A percentile compares a stretch with the other conserved stretches of the same genome.
Evolutionary conservation across 2,329 filamentous ascomycete species (phyloP).

Genomic region (Pleoardoris graminearum): DNA sequence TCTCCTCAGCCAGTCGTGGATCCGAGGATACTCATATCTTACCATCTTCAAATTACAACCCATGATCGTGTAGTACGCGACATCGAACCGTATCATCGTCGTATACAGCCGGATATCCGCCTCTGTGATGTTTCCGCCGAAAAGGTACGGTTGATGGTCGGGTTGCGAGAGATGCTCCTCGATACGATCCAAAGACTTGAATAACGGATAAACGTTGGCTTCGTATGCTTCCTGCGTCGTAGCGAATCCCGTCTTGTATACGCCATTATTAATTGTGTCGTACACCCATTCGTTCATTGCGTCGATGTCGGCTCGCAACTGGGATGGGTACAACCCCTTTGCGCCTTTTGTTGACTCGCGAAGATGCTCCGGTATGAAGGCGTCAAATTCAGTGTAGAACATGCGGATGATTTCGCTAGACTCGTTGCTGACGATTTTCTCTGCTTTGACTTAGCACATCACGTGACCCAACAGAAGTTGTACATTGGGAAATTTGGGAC

Average conservation of each 20-base stretch:
- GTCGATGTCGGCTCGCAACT: slow-evolving; percentile 70
- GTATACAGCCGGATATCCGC: slow-evolving; percentile 54
- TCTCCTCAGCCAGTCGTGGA: slow-evolving; percentile 78
- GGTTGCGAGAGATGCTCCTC: slow-evolving; percentile 68
- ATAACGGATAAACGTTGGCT: slow-evolving; percentile 69
- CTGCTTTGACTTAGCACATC: slow-evolving; percentile 8
- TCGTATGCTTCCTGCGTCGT: slow-evolving; percentile 84
- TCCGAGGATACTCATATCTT: slow-evolving; percentile 75
- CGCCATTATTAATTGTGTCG: slow-evolving; percentile 58
- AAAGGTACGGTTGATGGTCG: slow-evolving; percentile 65
- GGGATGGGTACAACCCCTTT: slow-evolving; percentile 68
- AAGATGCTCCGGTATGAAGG: slow-evolving; percentile 48
- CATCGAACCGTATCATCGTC: slow-evolving; percentile 64
- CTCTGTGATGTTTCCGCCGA: slow-evolving; percentile 76
- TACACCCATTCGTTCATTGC: slow-evolving; percentile 81
- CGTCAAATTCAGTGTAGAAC: slow-evolving; percentile 37
- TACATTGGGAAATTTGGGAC: background rate
- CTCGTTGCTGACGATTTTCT: slow-evolving; percentile 39
- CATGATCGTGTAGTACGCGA: slow-evolving; percentile 60
- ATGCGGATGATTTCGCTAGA: slow-evolving; percentile 42
- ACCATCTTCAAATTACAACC: slow-evolving; percentile 85
- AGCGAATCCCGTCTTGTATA: slow-evolving; percentile 73
- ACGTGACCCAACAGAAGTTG: background rate
- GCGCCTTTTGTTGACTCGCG: slow-evolving; percentile 56
- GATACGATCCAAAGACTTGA: slow-evolving; percentile 73